Conservation (phyloP, 345 rosid species). For the thale cress (Arabidopsis thaliana) region TAIR10.1 NC_003074.8:8185001-8185500, state of each 20-base stretch:
- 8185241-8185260: not conserved
- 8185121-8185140: conserved; percentile 18
- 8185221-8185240: conserved; percentile 20
- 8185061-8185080: conserved; percentile 28
- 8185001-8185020: conserved; percentile 15
- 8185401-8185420: not conserved
- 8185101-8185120: conserved; percentile 32
- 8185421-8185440: too few relatives aligned
- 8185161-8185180: conserved; percentile 8
- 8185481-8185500: too few relatives aligned
- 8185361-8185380: conserved; percentile 25
- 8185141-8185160: conserved; percentile 12
- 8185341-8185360: conserved; percentile 7
- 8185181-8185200: conserved; percentile 20
- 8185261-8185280: conserved; percentile 1
- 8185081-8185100: conserved; percentile 32
- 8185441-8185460: too few relatives aligned
- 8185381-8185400: conserved; percentile 6
- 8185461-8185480: too few relatives aligned
- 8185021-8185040: conserved; percentile 41
- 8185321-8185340: conserved; percentile 13
- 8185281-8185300: conserved; percentile 32
- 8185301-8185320: conserved; percentile 30
- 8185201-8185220: conserved; percentile 17
- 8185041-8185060: conserved; percentile 47